phyloP scores from a whole-genome alignment of 1,139 yeast genomes.

The Pichia sp. region DNA sequence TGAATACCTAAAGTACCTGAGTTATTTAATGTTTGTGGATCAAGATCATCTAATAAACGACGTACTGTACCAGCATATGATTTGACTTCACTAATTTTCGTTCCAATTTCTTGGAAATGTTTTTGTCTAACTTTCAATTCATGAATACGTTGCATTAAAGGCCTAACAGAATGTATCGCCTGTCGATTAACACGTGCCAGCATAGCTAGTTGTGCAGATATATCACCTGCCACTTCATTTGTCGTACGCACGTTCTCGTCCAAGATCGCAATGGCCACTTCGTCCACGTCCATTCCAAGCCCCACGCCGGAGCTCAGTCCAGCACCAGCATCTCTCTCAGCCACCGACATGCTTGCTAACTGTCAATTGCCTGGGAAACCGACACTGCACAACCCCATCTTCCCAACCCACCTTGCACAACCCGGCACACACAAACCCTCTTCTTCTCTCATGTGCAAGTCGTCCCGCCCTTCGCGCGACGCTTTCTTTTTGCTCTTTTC shows the following conservation, averaged over 20 bases:
- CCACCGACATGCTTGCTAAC: too few relatives aligned
- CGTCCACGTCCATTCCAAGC: conserved; percentile 66
- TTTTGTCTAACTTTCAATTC: conserved; percentile 48
- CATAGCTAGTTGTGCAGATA: conserved; percentile 49
- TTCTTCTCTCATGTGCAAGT: too few relatives aligned
- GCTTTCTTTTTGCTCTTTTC: not conserved
- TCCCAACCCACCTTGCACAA: too few relatives aligned
- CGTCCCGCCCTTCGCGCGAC: not conserved
- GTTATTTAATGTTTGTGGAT: not conserved
- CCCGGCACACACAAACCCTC: too few relatives aligned
- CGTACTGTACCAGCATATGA: conserved; percentile 45
- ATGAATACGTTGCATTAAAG: conserved; percentile 62
- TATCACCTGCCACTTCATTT: conserved; percentile 48
- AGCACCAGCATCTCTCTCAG: too few relatives aligned
- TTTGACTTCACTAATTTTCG: conserved; percentile 57
- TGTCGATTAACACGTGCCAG: conserved; percentile 54
- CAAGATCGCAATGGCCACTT: conserved; percentile 78
- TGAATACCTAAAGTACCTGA: conserved; percentile 20
- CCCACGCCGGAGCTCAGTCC: too few relatives aligned
- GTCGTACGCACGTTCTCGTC: conserved; percentile 66
- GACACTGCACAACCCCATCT: too few relatives aligned
- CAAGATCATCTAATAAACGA: conserved; percentile 2
- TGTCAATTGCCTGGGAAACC: too few relatives aligned
- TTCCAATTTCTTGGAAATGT: conserved; percentile 57
- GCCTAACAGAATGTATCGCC: conserved; percentile 63